Base-by-base conservation (phyloP, 2,329 filamentous ascomycete genomes). In the Penicillium sp. region DNA sequence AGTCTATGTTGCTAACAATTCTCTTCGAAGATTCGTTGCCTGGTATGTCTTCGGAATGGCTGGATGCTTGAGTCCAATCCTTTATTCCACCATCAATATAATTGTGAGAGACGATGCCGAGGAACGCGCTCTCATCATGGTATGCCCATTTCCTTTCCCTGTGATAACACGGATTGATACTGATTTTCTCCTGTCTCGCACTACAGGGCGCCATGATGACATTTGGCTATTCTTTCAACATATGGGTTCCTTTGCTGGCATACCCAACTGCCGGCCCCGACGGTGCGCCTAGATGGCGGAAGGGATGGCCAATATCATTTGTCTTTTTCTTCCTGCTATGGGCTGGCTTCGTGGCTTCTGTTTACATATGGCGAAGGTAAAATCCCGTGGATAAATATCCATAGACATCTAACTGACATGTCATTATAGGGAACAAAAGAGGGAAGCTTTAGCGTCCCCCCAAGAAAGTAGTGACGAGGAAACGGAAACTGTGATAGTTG, bases 261-360 rank as follows among this genome's bases (percentile, higher is more conserved):
- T 80, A 77, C 57, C 78, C 77, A 0, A 79, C 77, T 0, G 75
- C 74, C 0, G 77, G 77, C 1, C 67, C 70, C 0, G 62, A 76
- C 31, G 75, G 77, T 3, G 78, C 78, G 0, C 80, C 80, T 0
- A 70, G 75, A 35, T 83, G 80, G 81, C 75, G 67, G 2, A 79
- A 78, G 31, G 80, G 80, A 0, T 82, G 79, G 72, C 78, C 79
- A 0, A 75, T 81, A 6, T 75, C 78, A 2, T 74, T 82, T 48
- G 75, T 73, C 0, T 82, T 82, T 50, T 75, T 77, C 36, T 68
- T 79, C 43, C 64, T 80, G 4, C 69, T 80, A 23, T 82, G 78
- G 79, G 60, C 64, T 41, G 65, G 66, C 0, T 70, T 70, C 27
- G 50, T 70, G 21, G 35, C 61, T 9, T 50, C 66, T 4, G 41